phyloP scores from a whole-genome alignment of 2,329 filamentous ascomycete species.

The Cercospora beticola region DNA sequence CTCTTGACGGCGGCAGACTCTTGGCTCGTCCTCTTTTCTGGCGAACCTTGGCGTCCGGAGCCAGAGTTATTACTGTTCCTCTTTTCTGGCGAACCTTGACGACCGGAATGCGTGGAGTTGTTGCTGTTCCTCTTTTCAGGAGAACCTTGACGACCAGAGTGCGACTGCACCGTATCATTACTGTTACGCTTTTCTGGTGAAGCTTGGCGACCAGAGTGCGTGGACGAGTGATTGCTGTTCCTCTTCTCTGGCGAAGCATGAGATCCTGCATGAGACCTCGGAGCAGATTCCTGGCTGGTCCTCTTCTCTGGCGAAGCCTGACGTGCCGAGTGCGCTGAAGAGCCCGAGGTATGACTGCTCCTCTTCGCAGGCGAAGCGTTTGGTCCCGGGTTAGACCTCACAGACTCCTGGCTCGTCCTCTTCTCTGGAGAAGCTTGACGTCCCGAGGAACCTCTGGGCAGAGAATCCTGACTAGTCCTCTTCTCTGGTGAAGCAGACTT shows the following conservation, averaged over 20 bases:
- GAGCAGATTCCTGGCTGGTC: neutral
- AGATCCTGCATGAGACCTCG: neutral
- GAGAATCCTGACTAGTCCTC: neutral
- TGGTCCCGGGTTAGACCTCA: neutral
- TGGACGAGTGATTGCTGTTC: neutral
- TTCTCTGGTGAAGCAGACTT: constrained; percentile 2
- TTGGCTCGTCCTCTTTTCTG: neutral
- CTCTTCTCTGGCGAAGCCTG: neutral
- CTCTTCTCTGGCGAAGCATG: neutral
- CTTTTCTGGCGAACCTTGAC: neutral
- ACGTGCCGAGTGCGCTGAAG: neutral
- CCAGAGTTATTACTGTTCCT: neutral
- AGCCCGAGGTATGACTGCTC: neutral
- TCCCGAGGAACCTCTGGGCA: neutral
- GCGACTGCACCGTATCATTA: too few relatives aligned
- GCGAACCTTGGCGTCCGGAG: neutral
- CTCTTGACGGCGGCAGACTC: neutral
- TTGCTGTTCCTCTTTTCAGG: neutral
- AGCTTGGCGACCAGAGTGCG: neutral
- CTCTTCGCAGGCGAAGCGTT: neutral
- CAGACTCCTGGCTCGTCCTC: neutral
- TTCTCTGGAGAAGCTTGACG: neutral
- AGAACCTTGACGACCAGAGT: neutral
- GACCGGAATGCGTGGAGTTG: neutral
- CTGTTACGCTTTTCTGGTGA: too few relatives aligned